Percentiles rank a stretch among this genome's conserved stretches.
Evolutionary conservation across 768 basidiomycete genomes (phyloP).

Genomic region (Tubosaeta sp.): DNA sequence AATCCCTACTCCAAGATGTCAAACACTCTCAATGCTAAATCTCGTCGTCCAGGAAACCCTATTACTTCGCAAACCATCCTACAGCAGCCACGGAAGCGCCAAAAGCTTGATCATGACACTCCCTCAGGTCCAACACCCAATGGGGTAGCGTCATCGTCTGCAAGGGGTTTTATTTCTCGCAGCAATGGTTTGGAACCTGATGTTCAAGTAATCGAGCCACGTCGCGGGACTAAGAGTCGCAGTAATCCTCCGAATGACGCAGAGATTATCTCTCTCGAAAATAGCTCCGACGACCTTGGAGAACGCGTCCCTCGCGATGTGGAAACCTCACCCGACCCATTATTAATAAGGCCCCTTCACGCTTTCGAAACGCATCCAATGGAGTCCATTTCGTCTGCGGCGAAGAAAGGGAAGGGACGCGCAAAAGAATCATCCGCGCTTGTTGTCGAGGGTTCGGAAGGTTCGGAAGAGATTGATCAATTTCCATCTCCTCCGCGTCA

Average conservation of each 20-base stretch:
- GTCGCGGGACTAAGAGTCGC: neutral
- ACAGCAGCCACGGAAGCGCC: slow-evolving; percentile 20
- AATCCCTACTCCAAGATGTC: slow-evolving; percentile 9
- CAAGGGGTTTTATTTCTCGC: neutral
- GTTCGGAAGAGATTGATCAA: slow-evolving; percentile 19
- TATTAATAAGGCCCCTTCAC: slow-evolving; percentile 9
- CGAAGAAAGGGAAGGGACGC: slow-evolving; percentile 24
- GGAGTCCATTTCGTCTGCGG: neutral
- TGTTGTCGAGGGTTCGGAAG: slow-evolving; percentile 22
- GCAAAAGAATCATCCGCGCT: slow-evolving; percentile 7
- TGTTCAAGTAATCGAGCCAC: slow-evolving; percentile 16
- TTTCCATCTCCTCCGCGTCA: slow-evolving; percentile 6
- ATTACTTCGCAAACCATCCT: slow-evolving; percentile 20
- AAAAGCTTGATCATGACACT: slow-evolving; percentile 11
- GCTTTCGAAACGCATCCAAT: slow-evolving; percentile 22
- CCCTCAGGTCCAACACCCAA: neutral
- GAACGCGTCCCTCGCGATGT: slow-evolving; percentile 12
- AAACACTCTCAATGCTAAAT: neutral
- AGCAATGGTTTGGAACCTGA: slow-evolving; percentile 16
- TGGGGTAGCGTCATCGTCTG: slow-evolving; percentile 2
- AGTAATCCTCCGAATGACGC: slow-evolving; percentile 7
- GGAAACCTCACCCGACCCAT: slow-evolving; percentile 22
- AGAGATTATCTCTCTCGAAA: slow-evolving; percentile 19
- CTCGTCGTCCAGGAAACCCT: slow-evolving; percentile 20
- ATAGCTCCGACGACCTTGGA: slow-evolving; percentile 21